Evolutionary conservation across 148 eudicot species (phyloP).

Genomic region (Chenopodium suecicum): DNA sequence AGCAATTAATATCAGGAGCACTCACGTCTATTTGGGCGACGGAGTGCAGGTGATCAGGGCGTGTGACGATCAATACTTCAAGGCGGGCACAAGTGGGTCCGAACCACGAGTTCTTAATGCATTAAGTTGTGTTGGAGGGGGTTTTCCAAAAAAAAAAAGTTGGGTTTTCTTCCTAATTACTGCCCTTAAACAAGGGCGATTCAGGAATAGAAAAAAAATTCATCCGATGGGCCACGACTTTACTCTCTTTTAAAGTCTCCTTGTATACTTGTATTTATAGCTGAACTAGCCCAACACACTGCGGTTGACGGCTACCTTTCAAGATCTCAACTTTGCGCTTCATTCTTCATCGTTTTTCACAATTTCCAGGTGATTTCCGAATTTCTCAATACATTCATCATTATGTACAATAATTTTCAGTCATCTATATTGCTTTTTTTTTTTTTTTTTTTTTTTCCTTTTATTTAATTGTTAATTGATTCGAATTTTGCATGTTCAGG

Average conservation of each 20-base stretch:
- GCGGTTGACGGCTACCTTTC: background rate
- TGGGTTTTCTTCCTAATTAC: too few relatives aligned
- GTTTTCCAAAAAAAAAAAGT: too few relatives aligned
- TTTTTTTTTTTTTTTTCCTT: too few relatives aligned
- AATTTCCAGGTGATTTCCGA: background rate
- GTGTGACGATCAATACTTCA: too few relatives aligned
- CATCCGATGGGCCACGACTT: background rate
- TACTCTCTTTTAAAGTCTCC: background rate
- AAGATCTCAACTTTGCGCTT: conserved; percentile 1
- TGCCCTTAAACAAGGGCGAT: background rate
- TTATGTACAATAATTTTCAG: background rate
- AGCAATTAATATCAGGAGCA: too few relatives aligned
- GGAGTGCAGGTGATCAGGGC: too few relatives aligned
- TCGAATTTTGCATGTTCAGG: background rate
- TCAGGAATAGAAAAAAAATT: background rate
- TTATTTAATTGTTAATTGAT: background rate
- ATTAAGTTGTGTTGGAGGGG: too few relatives aligned
- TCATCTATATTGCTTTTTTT: background rate
- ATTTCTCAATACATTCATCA: background rate
- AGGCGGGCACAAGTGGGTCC: too few relatives aligned
- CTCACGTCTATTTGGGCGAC: too few relatives aligned
- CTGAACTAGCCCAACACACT: background rate
- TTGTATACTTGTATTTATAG: background rate
- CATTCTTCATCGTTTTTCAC: background rate
- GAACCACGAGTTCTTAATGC: too few relatives aligned